Conservation (phyloP, 306 rosid species). For the Cicer yamashitae region DNA sequence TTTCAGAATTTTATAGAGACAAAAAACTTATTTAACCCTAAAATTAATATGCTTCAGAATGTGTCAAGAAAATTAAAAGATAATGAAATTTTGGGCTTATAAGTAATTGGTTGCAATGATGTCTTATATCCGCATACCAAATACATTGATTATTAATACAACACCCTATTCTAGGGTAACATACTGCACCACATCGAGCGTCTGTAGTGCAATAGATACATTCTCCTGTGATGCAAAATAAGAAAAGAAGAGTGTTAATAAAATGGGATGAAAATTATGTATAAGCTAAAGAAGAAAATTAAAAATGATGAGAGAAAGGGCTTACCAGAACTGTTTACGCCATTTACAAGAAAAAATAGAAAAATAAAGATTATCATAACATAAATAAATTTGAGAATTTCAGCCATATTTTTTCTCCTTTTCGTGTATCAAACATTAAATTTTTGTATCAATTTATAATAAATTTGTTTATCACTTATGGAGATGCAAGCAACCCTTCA, state of each 20-base stretch:
- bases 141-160: no score
- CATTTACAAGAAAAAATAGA: background rate
- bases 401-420: background rate
- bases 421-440: background rate
- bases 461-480: background rate
- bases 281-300: background rate
- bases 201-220: background rate
- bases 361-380: background rate
- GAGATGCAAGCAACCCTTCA: background rate
- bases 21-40: no score
- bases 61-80: no score
- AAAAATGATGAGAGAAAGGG: background rate
- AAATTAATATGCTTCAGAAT: background rate
- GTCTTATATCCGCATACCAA: no score
- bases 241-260: background rate
- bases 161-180: no score
- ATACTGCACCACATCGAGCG: no score
- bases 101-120: no score
- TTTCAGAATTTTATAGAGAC: no score
- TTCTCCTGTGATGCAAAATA: background rate
- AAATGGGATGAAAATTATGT: background rate
- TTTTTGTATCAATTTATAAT: background rate
- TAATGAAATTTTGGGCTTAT: no score
- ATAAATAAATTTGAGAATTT: background rate
- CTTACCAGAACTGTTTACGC: background rate